Evolutionary conservation across 2,329 filamentous ascomycete species (phyloP).

Genomic region (Xylariaceae sp.): DNA sequence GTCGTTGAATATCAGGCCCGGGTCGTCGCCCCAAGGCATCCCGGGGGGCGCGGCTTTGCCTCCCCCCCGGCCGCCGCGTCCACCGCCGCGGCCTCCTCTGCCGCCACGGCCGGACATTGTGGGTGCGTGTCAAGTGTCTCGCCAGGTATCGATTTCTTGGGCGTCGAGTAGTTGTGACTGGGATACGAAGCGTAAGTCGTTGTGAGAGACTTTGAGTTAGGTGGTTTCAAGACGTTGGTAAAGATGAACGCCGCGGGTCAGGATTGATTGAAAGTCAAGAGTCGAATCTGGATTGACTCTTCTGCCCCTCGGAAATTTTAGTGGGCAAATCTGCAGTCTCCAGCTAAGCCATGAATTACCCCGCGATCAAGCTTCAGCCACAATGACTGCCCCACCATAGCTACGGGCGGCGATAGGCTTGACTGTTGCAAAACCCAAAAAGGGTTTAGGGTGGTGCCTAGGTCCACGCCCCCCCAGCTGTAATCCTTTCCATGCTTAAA

Average conservation of each 20-base stretch:
- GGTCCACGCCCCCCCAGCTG: too few species aligned
- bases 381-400: not conserved
- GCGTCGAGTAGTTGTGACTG: too few species aligned
- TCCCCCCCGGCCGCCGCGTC: conserved; percentile 37
- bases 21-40: conserved; percentile 49
- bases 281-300: not conserved
- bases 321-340: conserved; percentile 9
- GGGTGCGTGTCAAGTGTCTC: too few species aligned
- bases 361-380: conserved; percentile 1
- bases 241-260: not conserved
- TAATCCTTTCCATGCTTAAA: too few species aligned
- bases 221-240: too few species aligned
- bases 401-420: too few species aligned
- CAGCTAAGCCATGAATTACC: not conserved
- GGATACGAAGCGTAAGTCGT: too few species aligned
- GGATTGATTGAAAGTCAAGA: not conserved
- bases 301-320: conserved; percentile 16
- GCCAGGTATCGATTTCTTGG: too few species aligned
- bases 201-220: too few species aligned
- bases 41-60: conserved; percentile 28
- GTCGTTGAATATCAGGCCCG: conserved; percentile 38
- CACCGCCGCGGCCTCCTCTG: conserved; percentile 38
- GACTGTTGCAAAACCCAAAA: too few species aligned
- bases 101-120: conserved; percentile 48
- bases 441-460: too few species aligned